Percentiles rank a stretch among this genome's conserved stretches.
Conservation (phyloP, 768 basidiomycete species). For the Suillus discolor region DNA sequence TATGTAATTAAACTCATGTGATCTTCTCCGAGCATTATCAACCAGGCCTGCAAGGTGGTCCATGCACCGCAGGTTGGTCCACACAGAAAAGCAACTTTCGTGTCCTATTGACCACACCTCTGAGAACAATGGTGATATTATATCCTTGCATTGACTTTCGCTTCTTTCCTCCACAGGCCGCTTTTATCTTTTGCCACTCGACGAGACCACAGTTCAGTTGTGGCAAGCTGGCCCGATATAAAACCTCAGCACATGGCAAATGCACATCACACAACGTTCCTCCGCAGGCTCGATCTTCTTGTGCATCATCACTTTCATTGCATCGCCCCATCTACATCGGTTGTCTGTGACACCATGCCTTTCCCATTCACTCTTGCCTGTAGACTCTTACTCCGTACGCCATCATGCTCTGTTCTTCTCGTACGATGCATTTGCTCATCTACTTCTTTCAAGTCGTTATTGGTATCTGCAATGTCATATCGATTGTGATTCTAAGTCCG, state of each 20-base stretch:
- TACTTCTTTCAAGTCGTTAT: constrained; percentile 19
- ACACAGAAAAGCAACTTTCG: not conserved
- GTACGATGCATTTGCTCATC: constrained; percentile 3
- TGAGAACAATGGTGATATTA: not conserved
- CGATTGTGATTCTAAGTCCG: constrained; percentile 18
- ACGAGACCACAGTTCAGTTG: not conserved
- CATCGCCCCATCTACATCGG: constrained; percentile 7
- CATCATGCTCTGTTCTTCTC: not conserved
- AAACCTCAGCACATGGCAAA: constrained; percentile 1
- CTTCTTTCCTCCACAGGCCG: not conserved
- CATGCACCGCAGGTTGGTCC: not conserved
- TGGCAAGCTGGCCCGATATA: not conserved
- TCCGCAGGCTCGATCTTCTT: constrained; percentile 10
- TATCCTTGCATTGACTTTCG: not conserved
- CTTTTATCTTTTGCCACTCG: not conserved
- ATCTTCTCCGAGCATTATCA: not conserved
- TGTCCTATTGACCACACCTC: not conserved
- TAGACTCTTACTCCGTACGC: constrained; percentile 23
- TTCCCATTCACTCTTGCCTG: constrained; percentile 26
- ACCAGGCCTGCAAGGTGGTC: constrained; percentile 5
- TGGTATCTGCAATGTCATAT: constrained; percentile 15
- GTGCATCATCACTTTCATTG: constrained; percentile 12
- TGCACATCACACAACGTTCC: constrained; percentile 5
- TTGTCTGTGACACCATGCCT: constrained; percentile 31
- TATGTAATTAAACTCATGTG: constrained; percentile 7